Evolutionary conservation across 2,329 filamentous ascomycete genomes (phyloP).

Genomic region (Colletotrichum echinochloae): DNA sequence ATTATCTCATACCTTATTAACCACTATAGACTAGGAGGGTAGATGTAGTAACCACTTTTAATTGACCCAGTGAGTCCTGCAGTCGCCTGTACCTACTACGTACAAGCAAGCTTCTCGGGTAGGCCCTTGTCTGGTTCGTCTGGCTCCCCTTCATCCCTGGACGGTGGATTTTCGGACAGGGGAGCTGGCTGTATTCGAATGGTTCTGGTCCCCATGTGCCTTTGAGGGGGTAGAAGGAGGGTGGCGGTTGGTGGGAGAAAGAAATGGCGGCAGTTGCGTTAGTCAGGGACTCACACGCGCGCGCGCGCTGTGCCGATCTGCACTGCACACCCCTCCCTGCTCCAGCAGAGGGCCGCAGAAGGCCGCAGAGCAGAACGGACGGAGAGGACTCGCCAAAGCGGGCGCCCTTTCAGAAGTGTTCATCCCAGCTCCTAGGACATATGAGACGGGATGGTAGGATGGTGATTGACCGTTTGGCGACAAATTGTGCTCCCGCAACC

Average conservation of each 20-base stretch:
- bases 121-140: not conserved
- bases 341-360: not conserved
- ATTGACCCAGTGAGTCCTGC: too few relatives aligned
- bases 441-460: not conserved
- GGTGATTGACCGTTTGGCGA: not conserved
- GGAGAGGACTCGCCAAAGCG: not conserved
- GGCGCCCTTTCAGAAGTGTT: too few relatives aligned
- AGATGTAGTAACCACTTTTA: too few relatives aligned
- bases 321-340: not conserved
- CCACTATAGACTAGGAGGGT: too few relatives aligned
- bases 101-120: constrained; percentile 3
- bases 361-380: too few relatives aligned
- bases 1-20: too few relatives aligned
- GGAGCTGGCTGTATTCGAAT: not conserved
- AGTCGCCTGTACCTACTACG: too few relatives aligned
- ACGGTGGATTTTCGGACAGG: not conserved
- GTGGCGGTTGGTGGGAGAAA: not conserved
- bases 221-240: not conserved
- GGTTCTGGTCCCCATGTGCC: not conserved
- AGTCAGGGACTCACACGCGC: constrained; percentile 3
- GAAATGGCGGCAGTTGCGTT: constrained; percentile 7
- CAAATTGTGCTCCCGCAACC: not conserved
- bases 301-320: not conserved
- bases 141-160: not conserved
- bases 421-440: not conserved